Evolutionary conservation across 352 stramenopile species (phyloP), one percentile per base, ranked within the genome.

Genomic region (Plasmopara viticola): DNA sequence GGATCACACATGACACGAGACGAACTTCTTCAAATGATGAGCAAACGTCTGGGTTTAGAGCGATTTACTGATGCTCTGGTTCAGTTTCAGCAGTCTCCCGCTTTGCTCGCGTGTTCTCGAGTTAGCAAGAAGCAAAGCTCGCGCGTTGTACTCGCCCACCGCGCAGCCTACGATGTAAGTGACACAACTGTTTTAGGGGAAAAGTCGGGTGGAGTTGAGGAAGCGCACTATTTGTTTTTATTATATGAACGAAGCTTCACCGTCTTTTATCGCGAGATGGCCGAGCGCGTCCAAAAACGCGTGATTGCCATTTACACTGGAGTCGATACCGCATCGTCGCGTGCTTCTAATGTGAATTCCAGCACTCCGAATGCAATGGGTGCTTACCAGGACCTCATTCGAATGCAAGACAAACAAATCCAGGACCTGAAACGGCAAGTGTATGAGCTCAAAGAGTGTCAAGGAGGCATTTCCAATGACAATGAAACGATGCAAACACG

Each of bases 331-430:
- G 60, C 65, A 12, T 43, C 52, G 39, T 18, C 40, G 18, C 35
- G 42, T 37, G 42, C 31, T 33, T 58, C 44, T 29, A 18, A 45
- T 6, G 43, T 51, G 6, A 49, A 66, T 20, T 53, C 58, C 14
- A 50, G 53, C 12, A 37, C 47, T 28, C 34, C 38, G 15, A 70
- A 61, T 45, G 62, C 74, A 10, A 63, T 79, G 9, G 56, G 62
- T 29, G 77, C 79, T 4, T 91, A 91, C 37, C 78, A 88, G 34
- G 78, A 91, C 45, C 66, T 91, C 25, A 91, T 91, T 48, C 77
- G 81, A 5, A 84, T 89, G 56, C 81, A 91, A 58, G 81, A 91
- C 40, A 74, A 82, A 44, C 73, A 88, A 35, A 73, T 90, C 41
- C 64, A 81, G 6, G 66, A 78, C 15, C 52, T 91, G 5, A 58